These are phyloP conservation scores for Polyporus tsugae DNA, from an alignment of 1,284 basidiomycete species.

Conservation along the genomic window DNA sequence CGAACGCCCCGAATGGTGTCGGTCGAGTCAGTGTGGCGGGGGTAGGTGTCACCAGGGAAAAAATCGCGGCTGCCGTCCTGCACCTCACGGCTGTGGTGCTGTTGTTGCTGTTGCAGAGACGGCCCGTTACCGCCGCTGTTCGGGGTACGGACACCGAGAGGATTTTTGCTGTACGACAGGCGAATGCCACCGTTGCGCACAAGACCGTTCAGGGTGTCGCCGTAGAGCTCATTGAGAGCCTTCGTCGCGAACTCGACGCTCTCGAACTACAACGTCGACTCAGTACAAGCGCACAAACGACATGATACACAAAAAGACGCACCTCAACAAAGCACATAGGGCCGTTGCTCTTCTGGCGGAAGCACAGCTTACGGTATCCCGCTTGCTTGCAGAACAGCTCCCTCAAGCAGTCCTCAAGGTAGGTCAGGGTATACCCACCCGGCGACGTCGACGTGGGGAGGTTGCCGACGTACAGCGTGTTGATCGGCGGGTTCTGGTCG, in stretches of 20 bases:
- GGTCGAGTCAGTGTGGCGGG: slow-evolving; percentile 45
- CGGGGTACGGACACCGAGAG: slow-evolving; percentile 84
- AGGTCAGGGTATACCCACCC: slow-evolving; percentile 73
- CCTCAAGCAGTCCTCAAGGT: slow-evolving; percentile 87
- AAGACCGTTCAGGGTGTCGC: slow-evolving; percentile 88
- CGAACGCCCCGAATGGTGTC: slow-evolving; percentile 44
- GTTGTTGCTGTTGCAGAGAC: slow-evolving; percentile 62
- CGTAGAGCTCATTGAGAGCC: slow-evolving; percentile 90
- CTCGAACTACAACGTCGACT: slow-evolving; percentile 74
- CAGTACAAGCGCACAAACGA: slow-evolving; percentile 18
- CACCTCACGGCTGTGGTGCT: slow-evolving; percentile 42
- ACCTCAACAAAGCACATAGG: slow-evolving; percentile 99
- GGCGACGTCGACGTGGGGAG: slow-evolving; percentile 80
- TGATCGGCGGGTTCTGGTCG: slow-evolving; percentile 95
- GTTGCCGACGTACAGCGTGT: slow-evolving; percentile 95
- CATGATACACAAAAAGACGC: slow-evolving; percentile 34
- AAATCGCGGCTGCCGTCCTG: slow-evolving; percentile 39
- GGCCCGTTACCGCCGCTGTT: slow-evolving; percentile 63
- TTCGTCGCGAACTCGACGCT: slow-evolving; percentile 87
- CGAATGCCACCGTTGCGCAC: slow-evolving; percentile 96
- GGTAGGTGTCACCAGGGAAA: slow-evolving; percentile 46
- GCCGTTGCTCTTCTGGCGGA: slow-evolving; percentile 94
- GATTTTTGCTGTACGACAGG: slow-evolving; percentile 96
- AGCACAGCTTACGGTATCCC: slow-evolving; percentile 93
- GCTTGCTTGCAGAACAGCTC: slow-evolving; percentile 81